phyloP scores from a whole-genome alignment of 2,329 filamentous ascomycete genomes.

The Endothia cerciana region DNA sequence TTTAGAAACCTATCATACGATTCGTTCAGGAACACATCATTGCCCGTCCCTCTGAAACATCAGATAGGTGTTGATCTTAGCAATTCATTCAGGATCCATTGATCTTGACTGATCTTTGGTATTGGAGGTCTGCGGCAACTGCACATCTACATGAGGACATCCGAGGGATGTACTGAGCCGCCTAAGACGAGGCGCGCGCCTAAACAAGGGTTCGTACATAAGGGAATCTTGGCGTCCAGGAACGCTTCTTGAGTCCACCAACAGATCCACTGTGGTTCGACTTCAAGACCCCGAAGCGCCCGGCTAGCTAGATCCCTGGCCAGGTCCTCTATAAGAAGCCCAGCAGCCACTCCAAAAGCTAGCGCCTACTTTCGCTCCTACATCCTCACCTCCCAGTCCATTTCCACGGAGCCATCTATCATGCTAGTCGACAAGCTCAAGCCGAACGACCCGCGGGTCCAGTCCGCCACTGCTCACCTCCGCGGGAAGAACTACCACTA shows the following conservation, averaged over 20 bases:
- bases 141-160: too few species aligned
- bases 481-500: conserved; percentile 74
- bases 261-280: background rate
- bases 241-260: background rate
- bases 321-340: background rate
- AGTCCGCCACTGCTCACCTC: conserved; percentile 64
- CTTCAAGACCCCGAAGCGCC: background rate
- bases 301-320: background rate
- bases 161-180: background rate
- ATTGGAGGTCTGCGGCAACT: background rate
- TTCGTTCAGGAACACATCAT: background rate
- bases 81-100: background rate
- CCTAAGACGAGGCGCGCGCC: background rate
- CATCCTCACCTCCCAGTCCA: background rate
- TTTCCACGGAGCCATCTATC: background rate
- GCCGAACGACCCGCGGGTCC: conserved; percentile 67
- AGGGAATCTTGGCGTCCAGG: background rate
- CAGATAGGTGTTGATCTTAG: background rate
- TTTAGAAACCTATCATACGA: background rate
- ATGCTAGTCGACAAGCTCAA: conserved; percentile 66
- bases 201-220: background rate
- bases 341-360: background rate
- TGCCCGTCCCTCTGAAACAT: background rate
- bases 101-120: background rate
- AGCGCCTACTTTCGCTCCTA: background rate